A percentile compares a stretch with the other conserved stretches of the same genome.
phyloP scores from a whole-genome alignment of 495 filamentous ascomycete genomes.

The Podospora tetraspora region DNA sequence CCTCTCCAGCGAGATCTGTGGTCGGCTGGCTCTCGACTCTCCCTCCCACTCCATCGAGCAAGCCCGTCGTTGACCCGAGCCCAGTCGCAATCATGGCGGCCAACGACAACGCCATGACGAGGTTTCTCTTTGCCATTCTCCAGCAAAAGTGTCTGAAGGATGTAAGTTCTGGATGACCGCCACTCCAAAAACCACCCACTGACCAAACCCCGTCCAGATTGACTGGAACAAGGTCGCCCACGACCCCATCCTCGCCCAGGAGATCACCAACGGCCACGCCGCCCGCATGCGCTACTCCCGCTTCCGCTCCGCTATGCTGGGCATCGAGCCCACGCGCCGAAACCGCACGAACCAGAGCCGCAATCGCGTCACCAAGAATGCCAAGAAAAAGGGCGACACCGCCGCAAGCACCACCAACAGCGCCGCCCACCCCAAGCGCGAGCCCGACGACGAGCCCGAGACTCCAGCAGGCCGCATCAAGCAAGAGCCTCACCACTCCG shows the following conservation, averaged over 20 bases:
- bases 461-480: conserved; percentile 21
- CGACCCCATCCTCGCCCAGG: conserved; percentile 44
- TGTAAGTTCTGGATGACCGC: conserved; percentile 40
- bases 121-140: conserved; percentile 71
- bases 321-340: conserved; percentile 36
- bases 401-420: not conserved
- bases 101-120: conserved; percentile 49
- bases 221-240: conserved; percentile 68
- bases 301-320: conserved; percentile 47
- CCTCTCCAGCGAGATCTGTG: conserved; percentile 8
- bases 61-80: not conserved
- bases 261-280: conserved; percentile 74
- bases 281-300: conserved; percentile 76
- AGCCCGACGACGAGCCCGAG: conserved; percentile 25
- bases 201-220: conserved; percentile 43
- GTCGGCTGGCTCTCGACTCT: conserved; percentile 25
- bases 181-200: not conserved
- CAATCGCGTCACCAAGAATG: conserved; percentile 31
- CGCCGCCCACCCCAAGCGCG: conserved; percentile 16
- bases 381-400: conserved; percentile 32
- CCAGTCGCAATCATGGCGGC: conserved; percentile 34
- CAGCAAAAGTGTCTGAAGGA: conserved; percentile 70
- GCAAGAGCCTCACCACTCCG: conserved; percentile 17
- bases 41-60: conserved; percentile 2
- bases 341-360: conserved; percentile 36